Evolutionary conservation across 1,139 yeast species (phyloP), one percentile per base, ranked within the genome.

Genomic region (Candida sp.): DNA sequence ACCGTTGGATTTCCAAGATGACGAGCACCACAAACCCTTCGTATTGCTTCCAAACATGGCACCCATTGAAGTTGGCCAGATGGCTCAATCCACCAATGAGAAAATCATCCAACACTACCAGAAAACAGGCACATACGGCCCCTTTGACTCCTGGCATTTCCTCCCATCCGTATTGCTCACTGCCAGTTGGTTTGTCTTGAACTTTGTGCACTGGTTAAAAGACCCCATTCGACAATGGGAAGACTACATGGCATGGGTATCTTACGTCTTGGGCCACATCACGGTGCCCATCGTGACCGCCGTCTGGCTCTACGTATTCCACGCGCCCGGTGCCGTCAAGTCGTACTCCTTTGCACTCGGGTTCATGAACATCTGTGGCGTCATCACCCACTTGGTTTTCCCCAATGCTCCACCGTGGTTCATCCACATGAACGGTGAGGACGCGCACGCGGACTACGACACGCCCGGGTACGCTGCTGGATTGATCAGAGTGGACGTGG

Each of bases 371-470:
- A 76, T 84, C 7, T 66, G 74, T 3, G 89, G 89, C 9, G 86
- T 85, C 0, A 47, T 77, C 39, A 85, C 89, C 5, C 90, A 86
- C 63, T 66, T 86, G 44, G 51, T 77, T 11, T 73, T 85, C 59
- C 90, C 91, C 12, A 84, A 83, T 61, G 88, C 90, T 0, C 87
- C 90, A 1, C 91, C 91, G 4, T 85, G 90, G 88, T 86, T 84
- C 62, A 80, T 84, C 46, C 86, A 83, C 60, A 56, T 83, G 59
- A 75, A 85, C 59, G 88, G 88, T 3, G 77, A 79, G 34, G 77
- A 82, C 54, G 75, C 78, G 44, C 63, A 63, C 0, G 86, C 86
- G 1, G 73, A 77, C 58, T 86, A 86, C 63, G 81, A 80, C 39
- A 81, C 81, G 73, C 82, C 82, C 3, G 90, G 90, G 6, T 86